phyloP scores from a whole-genome alignment of 257 asterid species.

The Gentiana macrophylla region DNA sequence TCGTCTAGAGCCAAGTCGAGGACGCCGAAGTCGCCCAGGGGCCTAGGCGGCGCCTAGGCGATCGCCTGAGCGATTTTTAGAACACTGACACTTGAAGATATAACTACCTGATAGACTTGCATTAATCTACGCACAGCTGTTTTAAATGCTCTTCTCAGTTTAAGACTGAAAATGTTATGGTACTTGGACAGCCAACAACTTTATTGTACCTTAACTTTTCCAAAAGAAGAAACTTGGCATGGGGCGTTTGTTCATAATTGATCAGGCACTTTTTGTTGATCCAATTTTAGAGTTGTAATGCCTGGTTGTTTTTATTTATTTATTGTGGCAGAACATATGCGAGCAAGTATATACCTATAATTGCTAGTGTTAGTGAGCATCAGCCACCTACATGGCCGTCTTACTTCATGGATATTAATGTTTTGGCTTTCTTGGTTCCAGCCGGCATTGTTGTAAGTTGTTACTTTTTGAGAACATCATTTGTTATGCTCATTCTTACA shows the following conservation, averaged over 20 bases:
- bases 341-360: slow-evolving; percentile 97
- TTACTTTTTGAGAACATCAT: slow-evolving; percentile 7
- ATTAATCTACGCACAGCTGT: too few species aligned
- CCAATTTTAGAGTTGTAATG: slow-evolving; percentile 1
- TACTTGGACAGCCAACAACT: background rate
- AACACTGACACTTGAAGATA: too few species aligned
- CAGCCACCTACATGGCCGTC: slow-evolving; percentile 99
- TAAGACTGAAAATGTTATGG: background rate
- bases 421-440: slow-evolving; percentile 94
- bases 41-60: too few species aligned
- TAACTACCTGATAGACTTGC: too few species aligned
- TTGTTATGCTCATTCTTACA: background rate
- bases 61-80: too few species aligned
- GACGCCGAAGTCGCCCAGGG: too few species aligned
- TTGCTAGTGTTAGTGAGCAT: slow-evolving; percentile 98
- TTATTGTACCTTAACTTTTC: background rate
- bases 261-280: background rate
- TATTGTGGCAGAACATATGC: slow-evolving; percentile 81
- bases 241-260: background rate
- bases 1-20: too few species aligned
- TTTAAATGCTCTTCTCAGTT: background rate
- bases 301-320: slow-evolving; percentile 6
- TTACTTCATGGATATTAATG: slow-evolving; percentile 95
- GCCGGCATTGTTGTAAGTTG: slow-evolving; percentile 94
- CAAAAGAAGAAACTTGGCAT: background rate